A percentile compares a stretch with the other conserved stretches of the same genome.
Evolutionary conservation across 371 early-diverging fungal genomes (phyloP).

Genomic region (Lichtheimia ramosa): DNA sequence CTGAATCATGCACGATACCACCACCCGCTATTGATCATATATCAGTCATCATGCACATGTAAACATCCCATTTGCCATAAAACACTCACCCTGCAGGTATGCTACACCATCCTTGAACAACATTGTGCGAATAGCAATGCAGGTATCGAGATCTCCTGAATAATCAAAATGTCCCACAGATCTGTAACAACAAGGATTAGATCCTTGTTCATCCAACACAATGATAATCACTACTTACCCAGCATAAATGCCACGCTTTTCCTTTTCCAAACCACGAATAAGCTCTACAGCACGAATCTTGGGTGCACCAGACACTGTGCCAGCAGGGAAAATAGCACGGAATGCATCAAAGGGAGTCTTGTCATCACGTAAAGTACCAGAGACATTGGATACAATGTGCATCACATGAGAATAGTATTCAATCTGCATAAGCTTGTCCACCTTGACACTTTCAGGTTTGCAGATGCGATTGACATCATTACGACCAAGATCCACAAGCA

Average conservation of each 20-base stretch:
- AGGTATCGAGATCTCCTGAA: conserved; percentile 91
- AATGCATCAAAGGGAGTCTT: conserved; percentile 94
- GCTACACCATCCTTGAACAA: conserved; percentile 93
- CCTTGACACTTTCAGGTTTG: conserved; percentile 86
- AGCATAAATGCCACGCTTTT: conserved; percentile 95
- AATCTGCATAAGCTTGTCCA: conserved; percentile 95
- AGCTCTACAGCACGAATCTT: conserved; percentile 96
- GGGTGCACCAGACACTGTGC: conserved; percentile 96
- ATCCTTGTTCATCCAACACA: not conserved
- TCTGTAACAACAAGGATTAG: conserved; percentile 6
- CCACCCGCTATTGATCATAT: conserved; percentile 62
- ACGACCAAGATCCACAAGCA: conserved; percentile 97
- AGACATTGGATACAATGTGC: conserved; percentile 96
- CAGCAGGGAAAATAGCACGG: conserved; percentile 96
- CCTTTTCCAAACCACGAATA: conserved; percentile 84
- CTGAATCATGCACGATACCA: conserved; percentile 95
- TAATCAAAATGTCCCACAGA: conserved; percentile 95
- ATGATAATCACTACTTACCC: conserved; percentile 56
- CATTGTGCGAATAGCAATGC: conserved; percentile 97
- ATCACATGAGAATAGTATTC: conserved; percentile 96
- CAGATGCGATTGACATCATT: conserved; percentile 97
- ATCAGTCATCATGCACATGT: not conserved
- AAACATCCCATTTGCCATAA: not conserved
- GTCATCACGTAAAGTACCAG: conserved; percentile 83
- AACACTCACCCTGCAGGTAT: conserved; percentile 81